A percentile compares a stretch with the other conserved stretches of the same genome.
Conservation (phyloP, 805 yeast genomes). For the Lipomyces starkeyi region DNA sequence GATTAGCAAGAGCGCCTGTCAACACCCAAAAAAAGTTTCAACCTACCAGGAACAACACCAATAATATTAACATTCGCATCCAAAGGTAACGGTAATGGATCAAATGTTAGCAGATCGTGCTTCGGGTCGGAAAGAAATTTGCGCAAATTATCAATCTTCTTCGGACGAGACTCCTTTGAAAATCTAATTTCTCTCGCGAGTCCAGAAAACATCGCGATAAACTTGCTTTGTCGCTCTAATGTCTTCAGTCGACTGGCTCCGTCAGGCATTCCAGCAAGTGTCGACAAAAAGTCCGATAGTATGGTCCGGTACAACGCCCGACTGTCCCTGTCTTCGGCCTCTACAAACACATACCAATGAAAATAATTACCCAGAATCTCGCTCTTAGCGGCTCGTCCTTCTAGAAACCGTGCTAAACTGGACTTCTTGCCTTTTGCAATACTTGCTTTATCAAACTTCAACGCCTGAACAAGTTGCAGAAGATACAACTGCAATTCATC, state of each 20-base stretch:
- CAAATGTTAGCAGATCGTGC: slow-evolving; percentile 50
- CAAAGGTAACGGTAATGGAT: slow-evolving; percentile 74
- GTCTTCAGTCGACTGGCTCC: slow-evolving; percentile 44
- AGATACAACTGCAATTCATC: slow-evolving; percentile 75
- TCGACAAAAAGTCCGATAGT: slow-evolving; percentile 53
- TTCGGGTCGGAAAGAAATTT: slow-evolving; percentile 59
- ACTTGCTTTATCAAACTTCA: slow-evolving; percentile 67
- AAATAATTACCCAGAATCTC: slow-evolving; percentile 76
- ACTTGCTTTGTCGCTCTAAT: slow-evolving; percentile 65
- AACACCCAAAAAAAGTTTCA: background rate
- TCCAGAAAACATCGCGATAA: slow-evolving; percentile 68
- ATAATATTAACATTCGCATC: slow-evolving; percentile 78
- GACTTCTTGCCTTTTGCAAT: slow-evolving; percentile 38
- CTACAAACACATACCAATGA: slow-evolving; percentile 92
- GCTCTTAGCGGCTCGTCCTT: slow-evolving; percentile 70
- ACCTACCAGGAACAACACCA: slow-evolving; percentile 66
- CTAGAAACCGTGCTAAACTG: slow-evolving; percentile 62
- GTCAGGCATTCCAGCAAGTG: slow-evolving; percentile 44
- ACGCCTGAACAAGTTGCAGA: slow-evolving; percentile 88
- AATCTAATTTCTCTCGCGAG: slow-evolving; percentile 68
- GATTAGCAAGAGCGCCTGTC: background rate
- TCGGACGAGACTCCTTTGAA: slow-evolving; percentile 76
- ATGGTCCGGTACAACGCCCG: slow-evolving; percentile 54
- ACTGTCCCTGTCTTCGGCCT: slow-evolving; percentile 69
- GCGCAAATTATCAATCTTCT: slow-evolving; percentile 72